Evolutionary conservation across 2,329 filamentous ascomycete species (phyloP).

Genomic region (Trichoderma lentiforme): DNA sequence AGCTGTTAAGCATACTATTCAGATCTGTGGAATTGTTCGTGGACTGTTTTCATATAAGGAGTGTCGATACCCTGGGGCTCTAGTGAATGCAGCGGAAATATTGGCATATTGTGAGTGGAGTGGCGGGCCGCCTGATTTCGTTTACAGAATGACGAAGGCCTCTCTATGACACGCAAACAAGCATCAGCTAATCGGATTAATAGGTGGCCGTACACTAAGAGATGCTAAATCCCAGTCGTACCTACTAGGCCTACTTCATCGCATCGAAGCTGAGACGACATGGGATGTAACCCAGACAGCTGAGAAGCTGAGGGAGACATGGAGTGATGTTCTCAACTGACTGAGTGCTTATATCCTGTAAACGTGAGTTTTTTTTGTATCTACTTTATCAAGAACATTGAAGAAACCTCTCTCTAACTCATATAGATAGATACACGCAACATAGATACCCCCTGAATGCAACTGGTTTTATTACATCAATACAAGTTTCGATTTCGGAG

Average conservation of each 20-base stretch:
- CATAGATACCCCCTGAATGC: neutral
- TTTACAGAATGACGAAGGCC: neutral
- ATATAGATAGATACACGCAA: neutral
- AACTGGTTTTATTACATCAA: neutral
- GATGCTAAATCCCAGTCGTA: neutral
- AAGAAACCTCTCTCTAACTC: neutral
- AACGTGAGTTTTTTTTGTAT: neutral
- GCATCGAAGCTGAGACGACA: conserved; percentile 3
- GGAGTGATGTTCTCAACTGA: neutral
- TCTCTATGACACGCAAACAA: neutral
- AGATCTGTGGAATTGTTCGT: neutral
- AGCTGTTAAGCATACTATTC: neutral
- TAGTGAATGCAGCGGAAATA: conserved; percentile 8
- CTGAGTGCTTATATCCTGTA: neutral
- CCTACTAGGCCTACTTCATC: neutral
- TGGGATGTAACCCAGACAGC: conserved; percentile 7
- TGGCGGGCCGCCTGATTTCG: neutral
- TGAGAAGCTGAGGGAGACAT: neutral
- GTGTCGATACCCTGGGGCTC: conserved; percentile 2
- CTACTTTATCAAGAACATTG: neutral
- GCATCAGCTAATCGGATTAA: neutral
- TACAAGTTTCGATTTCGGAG: neutral
- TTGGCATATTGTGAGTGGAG: conserved; percentile 1
- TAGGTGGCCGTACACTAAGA: neutral
- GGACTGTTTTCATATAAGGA: neutral